A percentile compares a stretch with the other conserved stretches of the same genome.
These are phyloP conservation scores for Lachnellula arida DNA, from an alignment of 2,329 filamentous ascomycete species.

Conservation along the genomic window DNA sequence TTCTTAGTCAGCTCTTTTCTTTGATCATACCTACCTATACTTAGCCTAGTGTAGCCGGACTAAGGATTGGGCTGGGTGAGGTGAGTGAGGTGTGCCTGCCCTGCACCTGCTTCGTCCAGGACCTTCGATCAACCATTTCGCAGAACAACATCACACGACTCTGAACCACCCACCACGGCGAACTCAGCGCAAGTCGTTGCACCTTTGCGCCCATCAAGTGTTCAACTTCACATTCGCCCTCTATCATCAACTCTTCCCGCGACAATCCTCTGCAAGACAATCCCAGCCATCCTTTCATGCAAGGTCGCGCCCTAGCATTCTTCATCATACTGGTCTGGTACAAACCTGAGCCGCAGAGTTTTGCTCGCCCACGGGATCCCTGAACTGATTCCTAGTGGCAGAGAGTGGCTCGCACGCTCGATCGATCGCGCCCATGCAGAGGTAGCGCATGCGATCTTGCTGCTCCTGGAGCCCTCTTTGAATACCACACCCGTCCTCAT, in stretches of 20 bases:
- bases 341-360: conserved; percentile 10
- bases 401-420: conserved; percentile 2
- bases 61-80: too few relatives aligned
- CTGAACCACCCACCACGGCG: not conserved
- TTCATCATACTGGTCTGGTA: conserved; percentile 18
- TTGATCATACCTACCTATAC: too few relatives aligned
- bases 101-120: not conserved
- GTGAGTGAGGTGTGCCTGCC: not conserved
- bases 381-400: not conserved
- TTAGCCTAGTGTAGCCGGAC: too few relatives aligned
- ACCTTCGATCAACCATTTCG: not conserved
- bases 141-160: not conserved
- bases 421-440: conserved; percentile 28
- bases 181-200: not conserved
- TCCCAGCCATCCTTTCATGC: conserved; percentile 22
- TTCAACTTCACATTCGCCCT: not conserved
- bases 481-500: conserved; percentile 1
- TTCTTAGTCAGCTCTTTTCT: too few relatives aligned
- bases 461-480: conserved; percentile 15
- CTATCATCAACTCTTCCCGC: not conserved
- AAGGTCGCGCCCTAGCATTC: conserved; percentile 28
- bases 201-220: not conserved
- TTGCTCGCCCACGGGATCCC: not conserved
- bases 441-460: conserved; percentile 29
- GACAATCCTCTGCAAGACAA: conserved; percentile 3